Percentiles rank a stretch among this genome's conserved stretches.
These are phyloP conservation scores for Schrenkiella parvula DNA, from an alignment of 345 rosid species.

Conservation along the genomic window DNA sequence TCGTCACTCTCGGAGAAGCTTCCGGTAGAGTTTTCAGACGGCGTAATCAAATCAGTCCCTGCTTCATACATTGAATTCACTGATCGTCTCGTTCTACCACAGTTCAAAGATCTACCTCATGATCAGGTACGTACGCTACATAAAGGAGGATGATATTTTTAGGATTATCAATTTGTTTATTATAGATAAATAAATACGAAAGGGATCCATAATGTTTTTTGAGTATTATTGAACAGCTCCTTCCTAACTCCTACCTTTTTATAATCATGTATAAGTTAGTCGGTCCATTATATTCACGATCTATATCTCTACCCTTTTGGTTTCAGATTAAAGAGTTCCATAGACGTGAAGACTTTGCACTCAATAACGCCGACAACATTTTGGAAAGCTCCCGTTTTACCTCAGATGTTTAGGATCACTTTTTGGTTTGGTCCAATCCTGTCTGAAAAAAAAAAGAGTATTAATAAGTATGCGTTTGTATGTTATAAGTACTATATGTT, in stretches of 20 bases:
- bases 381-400: not conserved
- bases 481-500: not conserved
- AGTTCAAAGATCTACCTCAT: not conserved
- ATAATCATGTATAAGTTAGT: not conserved
- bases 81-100: not conserved
- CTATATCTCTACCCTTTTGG: not conserved
- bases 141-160: not conserved
- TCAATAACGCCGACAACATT: not conserved
- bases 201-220: not conserved
- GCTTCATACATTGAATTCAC: slow-evolving; percentile 1
- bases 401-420: not conserved
- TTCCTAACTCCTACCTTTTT: not conserved
- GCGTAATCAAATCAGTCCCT: not conserved
- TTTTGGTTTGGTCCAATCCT: not conserved
- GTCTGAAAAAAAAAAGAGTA: not conserved
- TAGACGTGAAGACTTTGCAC: not conserved
- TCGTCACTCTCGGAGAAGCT: too few species aligned
- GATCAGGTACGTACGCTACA: not conserved
- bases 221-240: too few species aligned
- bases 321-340: not conserved
- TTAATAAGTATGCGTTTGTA: not conserved
- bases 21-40: not conserved
- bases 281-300: not conserved
- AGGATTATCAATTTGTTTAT: not conserved
- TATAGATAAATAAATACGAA: not conserved